Evolutionary conservation across 1,284 basidiomycete species (phyloP).

Genomic region (Vanrija sp.): DNA sequence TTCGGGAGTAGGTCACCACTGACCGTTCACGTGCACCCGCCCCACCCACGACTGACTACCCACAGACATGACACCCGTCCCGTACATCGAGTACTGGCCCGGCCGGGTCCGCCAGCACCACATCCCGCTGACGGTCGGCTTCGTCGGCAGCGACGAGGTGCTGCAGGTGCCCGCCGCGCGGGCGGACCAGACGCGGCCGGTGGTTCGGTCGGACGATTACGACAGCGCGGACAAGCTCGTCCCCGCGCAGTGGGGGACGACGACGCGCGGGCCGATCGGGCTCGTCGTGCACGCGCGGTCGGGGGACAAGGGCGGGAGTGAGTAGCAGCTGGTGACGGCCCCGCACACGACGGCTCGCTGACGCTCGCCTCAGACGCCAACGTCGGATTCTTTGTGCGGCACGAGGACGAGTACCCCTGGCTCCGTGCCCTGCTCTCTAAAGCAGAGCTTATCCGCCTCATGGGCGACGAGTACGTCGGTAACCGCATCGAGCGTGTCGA

Average conservation of each 20-base stretch:
- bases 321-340: neutral
- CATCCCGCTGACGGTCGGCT: constrained; percentile 8
- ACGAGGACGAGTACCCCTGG: constrained; percentile 25
- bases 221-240: constrained; percentile 4
- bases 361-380: constrained; percentile 16
- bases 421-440: constrained; percentile 19
- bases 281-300: constrained; percentile 27
- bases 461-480: constrained; percentile 21
- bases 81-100: constrained; percentile 23
- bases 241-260: constrained; percentile 12
- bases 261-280: constrained; percentile 20
- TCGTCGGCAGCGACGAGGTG: constrained; percentile 5
- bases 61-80: constrained; percentile 3
- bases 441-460: constrained; percentile 11
- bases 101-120: constrained; percentile 7
- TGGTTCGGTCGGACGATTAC: constrained; percentile 7
- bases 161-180: constrained; percentile 4
- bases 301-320: constrained; percentile 30
- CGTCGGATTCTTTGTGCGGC: constrained; percentile 28
- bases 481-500: constrained; percentile 28
- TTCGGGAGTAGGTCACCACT: neutral
- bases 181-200: neutral
- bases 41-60: neutral
- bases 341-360: no score
- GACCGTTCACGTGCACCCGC: no score